Base-by-base conservation (phyloP, 768 basidiomycete species). In the Tremella mesenterica region DNA sequence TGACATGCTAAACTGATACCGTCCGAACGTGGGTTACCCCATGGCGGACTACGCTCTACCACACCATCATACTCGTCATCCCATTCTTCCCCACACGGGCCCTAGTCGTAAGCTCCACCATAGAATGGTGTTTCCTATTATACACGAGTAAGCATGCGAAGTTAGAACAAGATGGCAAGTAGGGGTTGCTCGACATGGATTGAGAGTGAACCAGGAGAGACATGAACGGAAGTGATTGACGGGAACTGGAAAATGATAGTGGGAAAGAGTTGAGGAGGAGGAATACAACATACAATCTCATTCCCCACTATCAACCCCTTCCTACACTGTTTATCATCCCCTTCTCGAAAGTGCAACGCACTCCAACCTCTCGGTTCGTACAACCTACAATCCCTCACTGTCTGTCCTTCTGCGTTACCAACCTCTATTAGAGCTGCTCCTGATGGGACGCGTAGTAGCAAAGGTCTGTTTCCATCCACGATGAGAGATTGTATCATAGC, bases 1-100 rank as follows among this genome's bases (percentile, higher is more conserved):
- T 70, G 68, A 54, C 73, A 74, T 4, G 73, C 73, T n/a, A 74
- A 54, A 65, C 72, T 73, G 55, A 74, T 73, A 1, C 73, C 73
- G 48, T 74, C 73, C 13, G 72, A 63, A 26, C 68, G 41, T 2
- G 73, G 73, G 49, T 68, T 70, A 0, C 73, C 73, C 46, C 59
- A 71, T 3, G 68, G 65, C 12, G 51, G 52, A 13, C 50, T 52
- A 33, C 70, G 68, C 9, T 51, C 46, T 1, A 54, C 41, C 26
- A 31, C 33, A 0, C 73, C 73, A 52, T 74, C 73, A 44, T 74
- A 74, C 4, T 66, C 65, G 34, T 68, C 62, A 50, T 74, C 73
- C 72, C 73, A 73, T 56, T 74, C 73, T 50, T 74, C 73, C 10
- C 73, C 73, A 27, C 67, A 68, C 1, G 73, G 73, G 2, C 73